Conservation (phyloP, 1,284 basidiomycete species). For the Ustilago shanxiensis region DNA sequence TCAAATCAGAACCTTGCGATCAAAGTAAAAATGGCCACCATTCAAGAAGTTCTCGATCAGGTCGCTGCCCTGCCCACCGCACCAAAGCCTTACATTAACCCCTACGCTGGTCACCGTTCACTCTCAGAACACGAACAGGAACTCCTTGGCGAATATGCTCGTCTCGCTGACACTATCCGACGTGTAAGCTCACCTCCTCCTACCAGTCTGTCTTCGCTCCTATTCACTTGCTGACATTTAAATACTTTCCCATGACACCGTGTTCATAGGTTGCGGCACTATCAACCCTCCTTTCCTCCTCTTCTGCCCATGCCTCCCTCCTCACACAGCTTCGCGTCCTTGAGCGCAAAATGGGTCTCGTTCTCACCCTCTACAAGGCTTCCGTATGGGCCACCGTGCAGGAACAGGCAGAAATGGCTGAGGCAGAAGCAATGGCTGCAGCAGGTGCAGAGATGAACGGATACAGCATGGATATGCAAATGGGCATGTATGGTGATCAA, state of each 20-base stretch:
- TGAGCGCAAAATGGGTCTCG: slow-evolving; percentile 92
- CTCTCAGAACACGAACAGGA: slow-evolving; percentile 59
- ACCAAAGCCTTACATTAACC: slow-evolving; percentile 55
- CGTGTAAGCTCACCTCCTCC: slow-evolving; percentile 43
- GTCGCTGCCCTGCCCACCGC: slow-evolving; percentile 42
- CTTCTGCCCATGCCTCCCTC: slow-evolving; percentile 81
- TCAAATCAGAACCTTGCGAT: no score
- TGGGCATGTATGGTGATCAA: slow-evolving; percentile 17
- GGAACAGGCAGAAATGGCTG: slow-evolving; percentile 78
- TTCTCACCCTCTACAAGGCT: slow-evolving; percentile 83
- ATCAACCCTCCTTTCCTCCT: slow-evolving; percentile 69
- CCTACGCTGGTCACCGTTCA: slow-evolving; percentile 61
- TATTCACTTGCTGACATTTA: background rate
- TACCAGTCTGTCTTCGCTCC: background rate
- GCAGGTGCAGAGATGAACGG: slow-evolving; percentile 28
- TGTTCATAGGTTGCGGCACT: slow-evolving; percentile 61
- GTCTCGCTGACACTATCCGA: slow-evolving; percentile 62
- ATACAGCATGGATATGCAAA: slow-evolving; percentile 31
- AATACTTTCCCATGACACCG: slow-evolving; percentile 59
- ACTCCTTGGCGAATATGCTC: slow-evolving; percentile 66
- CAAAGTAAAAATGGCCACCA: slow-evolving; percentile 33
- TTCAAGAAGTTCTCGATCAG: slow-evolving; percentile 46
- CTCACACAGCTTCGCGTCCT: slow-evolving; percentile 83
- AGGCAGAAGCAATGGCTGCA: slow-evolving; percentile 57
- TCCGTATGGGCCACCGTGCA: slow-evolving; percentile 95